These are phyloP conservation scores for Nemania bipapillata DNA, from an alignment of 2,329 filamentous ascomycete genomes.

Conservation along the genomic window DNA sequence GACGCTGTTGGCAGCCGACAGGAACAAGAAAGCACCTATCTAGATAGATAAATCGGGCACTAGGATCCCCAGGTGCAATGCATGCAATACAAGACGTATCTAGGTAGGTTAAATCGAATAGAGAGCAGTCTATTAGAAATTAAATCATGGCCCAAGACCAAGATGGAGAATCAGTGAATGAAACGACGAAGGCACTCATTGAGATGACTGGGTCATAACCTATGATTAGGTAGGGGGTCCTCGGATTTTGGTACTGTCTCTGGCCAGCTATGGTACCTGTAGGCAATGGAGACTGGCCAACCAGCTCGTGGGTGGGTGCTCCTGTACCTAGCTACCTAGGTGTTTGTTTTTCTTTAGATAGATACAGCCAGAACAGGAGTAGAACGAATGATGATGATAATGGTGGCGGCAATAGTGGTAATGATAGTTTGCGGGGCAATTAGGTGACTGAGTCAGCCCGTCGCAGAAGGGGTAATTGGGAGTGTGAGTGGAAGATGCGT, in stretches of 20 bases:
- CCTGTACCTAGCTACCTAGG: neutral
- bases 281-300: neutral
- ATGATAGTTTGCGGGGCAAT: constrained; percentile 10
- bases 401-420: constrained; percentile 8
- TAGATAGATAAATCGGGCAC: constrained; percentile 35
- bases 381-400: constrained; percentile 17
- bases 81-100: constrained; percentile 10
- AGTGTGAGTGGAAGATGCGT: constrained; percentile 30
- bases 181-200: constrained; percentile 15
- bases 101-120: constrained; percentile 29
- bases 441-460: constrained; percentile 37
- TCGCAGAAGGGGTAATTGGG: constrained; percentile 28
- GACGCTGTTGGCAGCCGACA: constrained; percentile 33
- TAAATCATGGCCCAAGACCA: constrained; percentile 41
- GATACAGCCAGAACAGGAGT: neutral
- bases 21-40: constrained; percentile 28
- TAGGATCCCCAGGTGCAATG: constrained; percentile 18
- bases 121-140: constrained; percentile 37
- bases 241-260: constrained; percentile 4
- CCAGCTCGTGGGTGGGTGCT: constrained; percentile 3
- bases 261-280: constrained; percentile 5
- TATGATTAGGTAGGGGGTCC: no score
- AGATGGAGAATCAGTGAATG: constrained; percentile 23
- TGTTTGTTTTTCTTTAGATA: neutral
- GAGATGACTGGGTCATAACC: constrained; percentile 6